phyloP scores from a whole-genome alignment of 2,329 filamentous ascomycete species.

The Botrytis medusae region DNA sequence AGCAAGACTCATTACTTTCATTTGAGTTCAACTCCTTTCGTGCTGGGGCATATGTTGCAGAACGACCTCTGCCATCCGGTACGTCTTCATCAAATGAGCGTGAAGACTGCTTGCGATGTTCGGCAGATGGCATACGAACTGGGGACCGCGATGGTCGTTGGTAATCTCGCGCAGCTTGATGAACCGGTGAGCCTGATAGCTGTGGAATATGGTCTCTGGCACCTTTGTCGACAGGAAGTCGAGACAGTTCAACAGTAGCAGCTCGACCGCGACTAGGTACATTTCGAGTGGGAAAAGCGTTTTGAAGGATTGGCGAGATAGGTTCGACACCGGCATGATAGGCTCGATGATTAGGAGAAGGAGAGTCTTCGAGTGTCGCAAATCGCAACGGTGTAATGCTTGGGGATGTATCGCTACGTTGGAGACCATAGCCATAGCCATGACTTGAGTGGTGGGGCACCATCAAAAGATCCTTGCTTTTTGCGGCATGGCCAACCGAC shows the following conservation, averaged over 20 bases:
- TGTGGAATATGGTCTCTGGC: neutral
- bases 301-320: slow-evolving; percentile 8
- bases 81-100: slow-evolving; percentile 3
- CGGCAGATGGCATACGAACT: neutral
- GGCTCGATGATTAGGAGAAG: neutral
- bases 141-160: slow-evolving; percentile 11
- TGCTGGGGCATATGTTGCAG: neutral
- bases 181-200: slow-evolving; percentile 1
- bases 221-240: neutral
- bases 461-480: slow-evolving; percentile 10
- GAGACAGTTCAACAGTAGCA: slow-evolving; percentile 3
- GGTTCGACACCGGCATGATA: slow-evolving; percentile 8
- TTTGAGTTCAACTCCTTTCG: neutral
- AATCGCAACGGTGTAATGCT: slow-evolving; percentile 18
- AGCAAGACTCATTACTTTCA: slow-evolving; percentile 5
- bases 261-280: slow-evolving; percentile 1
- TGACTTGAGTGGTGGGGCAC: slow-evolving; percentile 6
- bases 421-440: slow-evolving; percentile 21
- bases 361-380: neutral
- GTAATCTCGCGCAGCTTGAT: slow-evolving; percentile 1
- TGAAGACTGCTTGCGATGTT: neutral
- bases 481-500: slow-evolving; percentile 28
- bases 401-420: slow-evolving; percentile 30
- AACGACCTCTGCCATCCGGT: neutral
- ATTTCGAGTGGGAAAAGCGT: neutral